Percentiles rank a stretch among this genome's conserved stretches.
phyloP scores from a whole-genome alignment of 768 basidiomycete species.

The Calvatia gigantea region DNA sequence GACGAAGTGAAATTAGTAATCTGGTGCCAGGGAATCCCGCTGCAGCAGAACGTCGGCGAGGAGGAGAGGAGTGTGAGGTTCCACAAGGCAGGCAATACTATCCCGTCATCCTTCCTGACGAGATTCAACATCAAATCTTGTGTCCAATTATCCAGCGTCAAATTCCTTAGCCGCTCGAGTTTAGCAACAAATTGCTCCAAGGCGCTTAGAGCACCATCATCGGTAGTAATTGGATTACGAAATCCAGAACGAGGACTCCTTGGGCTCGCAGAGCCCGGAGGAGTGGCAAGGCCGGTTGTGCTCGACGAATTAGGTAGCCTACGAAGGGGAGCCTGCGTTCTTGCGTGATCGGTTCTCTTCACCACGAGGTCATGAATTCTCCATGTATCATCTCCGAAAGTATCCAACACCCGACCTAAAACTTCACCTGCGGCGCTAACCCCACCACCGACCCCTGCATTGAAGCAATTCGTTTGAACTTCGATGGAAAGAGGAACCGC shows the following conservation, averaged over 20 bases:
- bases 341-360: conserved; percentile 10
- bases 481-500: conserved; percentile 10
- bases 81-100: background rate
- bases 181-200: conserved; percentile 8
- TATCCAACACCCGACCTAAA: conserved; percentile 1
- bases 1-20: conserved; percentile 7
- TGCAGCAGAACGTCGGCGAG: conserved; percentile 7
- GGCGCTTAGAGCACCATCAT: conserved; percentile 4
- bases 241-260: background rate
- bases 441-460: background rate
- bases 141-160: conserved; percentile 10
- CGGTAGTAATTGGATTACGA: background rate
- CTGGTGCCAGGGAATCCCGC: conserved; percentile 7
- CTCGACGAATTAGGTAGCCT: background rate
- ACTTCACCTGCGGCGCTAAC: background rate
- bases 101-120: background rate
- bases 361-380: conserved; percentile 3
- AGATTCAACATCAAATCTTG: conserved; percentile 8
- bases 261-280: conserved; percentile 6
- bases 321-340: background rate
- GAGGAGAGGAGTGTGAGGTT: conserved; percentile 5
- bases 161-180: conserved; percentile 5
- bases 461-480: conserved; percentile 10
- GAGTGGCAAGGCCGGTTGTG: conserved; percentile 1
- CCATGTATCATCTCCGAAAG: conserved; percentile 1